Evolutionary conservation across 2,329 filamentous ascomycete genomes (phyloP).

Genomic region (Alternaria arborescens): DNA sequence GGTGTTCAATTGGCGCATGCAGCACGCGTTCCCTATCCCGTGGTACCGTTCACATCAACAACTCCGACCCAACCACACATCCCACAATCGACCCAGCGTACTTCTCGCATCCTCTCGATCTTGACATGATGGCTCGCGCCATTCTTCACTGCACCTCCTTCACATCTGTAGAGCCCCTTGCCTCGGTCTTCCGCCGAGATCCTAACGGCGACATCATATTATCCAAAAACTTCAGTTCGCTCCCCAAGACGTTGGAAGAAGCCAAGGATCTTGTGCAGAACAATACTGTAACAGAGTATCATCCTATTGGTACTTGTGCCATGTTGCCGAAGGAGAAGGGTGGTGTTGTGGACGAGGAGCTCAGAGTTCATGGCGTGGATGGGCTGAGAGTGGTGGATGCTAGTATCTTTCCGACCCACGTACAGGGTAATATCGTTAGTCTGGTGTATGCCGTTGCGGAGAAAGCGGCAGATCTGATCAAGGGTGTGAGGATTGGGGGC

Average conservation of each 20-base stretch:
- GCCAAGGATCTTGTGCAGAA: slow-evolving; percentile 21
- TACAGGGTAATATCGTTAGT: slow-evolving; percentile 28
- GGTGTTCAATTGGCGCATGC: slow-evolving; percentile 22
- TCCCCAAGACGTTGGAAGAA: slow-evolving; percentile 24
- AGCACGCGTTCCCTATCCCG: slow-evolving; percentile 53
- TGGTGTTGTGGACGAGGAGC: slow-evolving; percentile 40
- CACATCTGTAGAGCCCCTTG: neutral
- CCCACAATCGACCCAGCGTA: slow-evolving; percentile 55
- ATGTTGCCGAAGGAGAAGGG: slow-evolving; percentile 42
- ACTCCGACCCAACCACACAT: slow-evolving; percentile 39
- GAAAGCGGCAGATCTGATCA: slow-evolving; percentile 38
- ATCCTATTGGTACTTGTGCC: slow-evolving; percentile 46
- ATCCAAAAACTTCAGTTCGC: slow-evolving; percentile 20
- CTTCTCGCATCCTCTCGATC: slow-evolving; percentile 55
- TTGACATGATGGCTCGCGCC: slow-evolving; percentile 52
- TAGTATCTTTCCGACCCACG: slow-evolving; percentile 36
- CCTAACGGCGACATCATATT: slow-evolving; percentile 1
- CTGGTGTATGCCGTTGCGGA: slow-evolving; percentile 40
- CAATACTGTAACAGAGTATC: slow-evolving; percentile 32
- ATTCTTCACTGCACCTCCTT: slow-evolving; percentile 28
- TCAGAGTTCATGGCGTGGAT: slow-evolving; percentile 41
- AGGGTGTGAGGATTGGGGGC: slow-evolving; percentile 10
- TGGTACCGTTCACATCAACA: slow-evolving; percentile 50
- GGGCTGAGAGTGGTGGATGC: slow-evolving; percentile 43
- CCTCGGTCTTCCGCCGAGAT: neutral